Evolutionary conservation across 352 stramenopile genomes (phyloP), one percentile per base, ranked within the genome.

Genomic region (Phytophthora pseudosyringae): DNA sequence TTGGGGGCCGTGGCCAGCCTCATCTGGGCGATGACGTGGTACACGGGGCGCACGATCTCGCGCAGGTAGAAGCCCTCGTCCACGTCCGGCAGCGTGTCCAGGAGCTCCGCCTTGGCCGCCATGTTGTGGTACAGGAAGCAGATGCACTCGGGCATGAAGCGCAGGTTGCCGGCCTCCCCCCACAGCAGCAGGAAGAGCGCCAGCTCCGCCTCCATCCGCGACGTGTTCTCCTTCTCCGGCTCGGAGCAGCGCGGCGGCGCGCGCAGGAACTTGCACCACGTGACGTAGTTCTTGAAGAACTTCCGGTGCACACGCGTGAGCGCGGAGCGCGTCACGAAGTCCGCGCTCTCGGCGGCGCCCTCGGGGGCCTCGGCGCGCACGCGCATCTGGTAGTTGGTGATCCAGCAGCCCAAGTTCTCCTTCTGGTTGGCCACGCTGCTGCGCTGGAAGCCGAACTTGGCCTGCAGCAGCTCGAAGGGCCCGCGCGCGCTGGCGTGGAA

Each of bases 221-320:
- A 36, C 25, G 65, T 76, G 31, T 81, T 77, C 1, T 72, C 67
- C 40, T 74, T 80, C 0, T 81, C 80, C 1, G 64, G 55, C 10
- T 68, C 46, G 11, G 69, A 75, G 35, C 97, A 97, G 45, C 94
- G 80, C n/a, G 92, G 94, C 5, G 80, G 73, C 0, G 96, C 89
- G 25, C 88, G 83, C 45, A 99, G 81, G 44, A 97, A 97, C 48
- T 90, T 83, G 73, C 97, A 99, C 98, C 98, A 99, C 60, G 91
- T 88, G 36, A 75, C 61, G 71, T 98, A 98, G 74, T 98, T 98
- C 36, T 84, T 86, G 64, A 97, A 94, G 18, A 99, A 90, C 62
- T 92, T 93, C 13, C 61, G 50, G 64, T 94, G 86, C 46, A 94
- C 76, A 16, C 79, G 73, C 10, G 57, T 62, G 28, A 94, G 75